Percentiles rank a stretch among this genome's conserved stretches.
Conservation (phyloP, 129 eudicot genomes). For the Artemisia tridentata region DNA sequence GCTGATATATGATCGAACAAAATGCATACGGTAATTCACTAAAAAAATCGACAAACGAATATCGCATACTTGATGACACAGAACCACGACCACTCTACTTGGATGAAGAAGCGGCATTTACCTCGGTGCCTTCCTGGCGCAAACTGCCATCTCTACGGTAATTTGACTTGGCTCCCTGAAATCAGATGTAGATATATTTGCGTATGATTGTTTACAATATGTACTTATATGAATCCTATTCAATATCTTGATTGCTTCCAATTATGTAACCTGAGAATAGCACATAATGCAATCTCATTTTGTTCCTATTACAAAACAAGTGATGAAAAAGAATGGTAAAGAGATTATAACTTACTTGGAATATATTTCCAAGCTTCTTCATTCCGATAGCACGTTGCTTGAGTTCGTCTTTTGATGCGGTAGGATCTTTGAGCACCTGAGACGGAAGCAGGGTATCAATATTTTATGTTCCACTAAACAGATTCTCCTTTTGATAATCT, state of each 20-base stretch:
- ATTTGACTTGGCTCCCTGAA: constrained; percentile 57
- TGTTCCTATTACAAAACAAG: constrained; percentile 1
- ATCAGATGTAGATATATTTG: constrained; percentile 11
- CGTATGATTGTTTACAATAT: constrained; percentile 13
- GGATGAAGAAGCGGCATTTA: constrained; percentile 19
- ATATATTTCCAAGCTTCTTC: constrained; percentile 75
- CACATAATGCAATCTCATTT: constrained; percentile 20
- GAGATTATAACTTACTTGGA: constrained; percentile 54
- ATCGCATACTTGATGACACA: constrained; percentile 14
- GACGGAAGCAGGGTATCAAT: background rate
- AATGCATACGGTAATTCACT: constrained; percentile 7
- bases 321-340: background rate
- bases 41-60: constrained; percentile 18
- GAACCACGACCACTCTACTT: background rate
- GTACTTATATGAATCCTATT: constrained; percentile 9
- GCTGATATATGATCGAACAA: background rate
- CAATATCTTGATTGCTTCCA: constrained; percentile 16
- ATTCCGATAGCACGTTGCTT: constrained; percentile 57
- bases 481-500: background rate
- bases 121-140: constrained; percentile 31
- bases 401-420: constrained; percentile 58
- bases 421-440: constrained; percentile 72
- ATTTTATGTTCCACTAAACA: background rate
- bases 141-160: constrained; percentile 56
- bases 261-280: constrained; percentile 25